Percentiles rank a stretch among this genome's conserved stretches.
Evolutionary conservation across 805 yeast species (phyloP).

Genomic region (Lachancea kluyveri): DNA sequence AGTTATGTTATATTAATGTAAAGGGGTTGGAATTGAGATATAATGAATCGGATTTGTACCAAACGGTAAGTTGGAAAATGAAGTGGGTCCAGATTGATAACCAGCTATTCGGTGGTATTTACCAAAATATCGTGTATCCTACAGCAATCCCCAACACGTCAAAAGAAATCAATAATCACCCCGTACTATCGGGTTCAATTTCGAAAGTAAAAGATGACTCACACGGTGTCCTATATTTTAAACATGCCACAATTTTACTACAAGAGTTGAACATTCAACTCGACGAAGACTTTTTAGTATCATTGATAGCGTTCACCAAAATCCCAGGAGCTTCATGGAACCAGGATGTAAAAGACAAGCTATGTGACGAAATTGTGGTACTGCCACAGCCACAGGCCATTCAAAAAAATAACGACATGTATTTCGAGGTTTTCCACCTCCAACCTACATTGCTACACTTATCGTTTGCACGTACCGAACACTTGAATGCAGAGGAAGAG

Average conservation of each 20-base stretch:
- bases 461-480: constrained; percentile 86
- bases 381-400: constrained; percentile 64
- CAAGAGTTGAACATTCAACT: constrained; percentile 91
- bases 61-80: constrained; percentile 69
- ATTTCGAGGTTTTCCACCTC: constrained; percentile 85
- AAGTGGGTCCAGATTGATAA: constrained; percentile 96
- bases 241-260: constrained; percentile 81
- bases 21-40: constrained; percentile 76
- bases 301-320: constrained; percentile 72
- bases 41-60: constrained; percentile 79
- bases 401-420: constrained; percentile 62
- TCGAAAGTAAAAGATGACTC: constrained; percentile 81
- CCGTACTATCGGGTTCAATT: constrained; percentile 80
- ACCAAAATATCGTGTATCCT: constrained; percentile 86
- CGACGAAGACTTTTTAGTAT: constrained; percentile 88
- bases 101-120: constrained; percentile 80
- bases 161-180: constrained; percentile 80
- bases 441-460: constrained; percentile 88
- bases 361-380: constrained; percentile 58
- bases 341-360: constrained; percentile 27
- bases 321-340: constrained; percentile 82
- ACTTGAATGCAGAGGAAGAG: constrained; percentile 58
- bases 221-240: constrained; percentile 85
- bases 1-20: constrained; percentile 75
- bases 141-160: constrained; percentile 80